Evolutionary conservation across 1,139 yeast genomes (phyloP).

Genomic region (Kluyveromyces sp.): DNA sequence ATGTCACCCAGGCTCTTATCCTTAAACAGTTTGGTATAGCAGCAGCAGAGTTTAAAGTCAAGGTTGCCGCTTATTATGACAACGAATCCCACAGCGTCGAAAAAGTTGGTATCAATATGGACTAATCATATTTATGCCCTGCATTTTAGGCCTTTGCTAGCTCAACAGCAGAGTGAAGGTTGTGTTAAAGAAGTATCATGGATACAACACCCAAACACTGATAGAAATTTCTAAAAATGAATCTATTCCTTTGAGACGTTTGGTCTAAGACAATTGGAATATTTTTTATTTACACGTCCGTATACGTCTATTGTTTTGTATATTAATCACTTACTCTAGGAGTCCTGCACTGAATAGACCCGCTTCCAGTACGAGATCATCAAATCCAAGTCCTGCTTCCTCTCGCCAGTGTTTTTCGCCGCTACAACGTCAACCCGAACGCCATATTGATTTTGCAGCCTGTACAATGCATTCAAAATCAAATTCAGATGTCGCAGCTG

Average conservation of each 20-base stretch:
- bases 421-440: conserved; percentile 1
- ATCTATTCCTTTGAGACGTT: neutral
- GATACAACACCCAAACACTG: neutral
- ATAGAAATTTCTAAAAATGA: neutral
- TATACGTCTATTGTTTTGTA: conserved; percentile 1
- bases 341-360: conserved; percentile 1
- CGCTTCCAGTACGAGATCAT: conserved; percentile 2
- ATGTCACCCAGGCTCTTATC: conserved; percentile 85
- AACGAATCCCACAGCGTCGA: conserved; percentile 39
- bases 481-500: conserved; percentile 2
- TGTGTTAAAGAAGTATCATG: too few relatives aligned
- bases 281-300: neutral
- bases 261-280: neutral
- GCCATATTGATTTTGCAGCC: conserved; percentile 2
- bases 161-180: too few relatives aligned
- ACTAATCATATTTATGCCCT: too few relatives aligned
- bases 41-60: conserved; percentile 81
- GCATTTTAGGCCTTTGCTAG: too few relatives aligned
- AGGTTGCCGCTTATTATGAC: conserved; percentile 69
- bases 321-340: neutral
- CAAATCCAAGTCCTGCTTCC: neutral
- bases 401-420: neutral
- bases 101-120: conserved; percentile 32
- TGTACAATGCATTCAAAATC: conserved; percentile 1
- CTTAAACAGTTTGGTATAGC: conserved; percentile 95